These are phyloP conservation scores for Gnomoniopsis sp. DNA, from an alignment of 2,329 filamentous ascomycete species.

Conservation along the genomic window DNA sequence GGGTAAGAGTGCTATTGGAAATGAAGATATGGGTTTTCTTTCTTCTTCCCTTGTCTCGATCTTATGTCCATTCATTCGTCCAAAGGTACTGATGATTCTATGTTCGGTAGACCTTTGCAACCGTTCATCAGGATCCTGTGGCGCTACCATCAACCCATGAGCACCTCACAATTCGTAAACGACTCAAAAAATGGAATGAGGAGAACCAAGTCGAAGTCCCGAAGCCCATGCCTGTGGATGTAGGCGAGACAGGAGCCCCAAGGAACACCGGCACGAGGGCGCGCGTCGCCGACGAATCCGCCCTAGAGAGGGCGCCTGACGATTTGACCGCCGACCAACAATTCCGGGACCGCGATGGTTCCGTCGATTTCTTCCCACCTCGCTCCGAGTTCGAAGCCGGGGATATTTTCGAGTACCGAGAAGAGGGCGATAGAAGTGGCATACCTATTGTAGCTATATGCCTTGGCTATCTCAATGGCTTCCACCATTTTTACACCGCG, in stretches of 20 bases:
- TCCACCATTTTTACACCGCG: conserved; percentile 52
- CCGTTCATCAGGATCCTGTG: conserved; percentile 3
- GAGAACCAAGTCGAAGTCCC: conserved; percentile 29
- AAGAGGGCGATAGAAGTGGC: conserved; percentile 24
- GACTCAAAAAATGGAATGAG: conserved; percentile 38
- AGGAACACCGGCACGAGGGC: conserved; percentile 35
- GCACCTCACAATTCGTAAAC: conserved; percentile 33
- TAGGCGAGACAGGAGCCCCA: conserved; percentile 24
- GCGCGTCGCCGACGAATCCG: conserved; percentile 26
- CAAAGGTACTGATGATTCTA: background rate
- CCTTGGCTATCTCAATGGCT: conserved; percentile 47
- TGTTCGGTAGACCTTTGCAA: conserved; percentile 5
- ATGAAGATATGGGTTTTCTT: no score
- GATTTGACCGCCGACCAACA: conserved; percentile 21
- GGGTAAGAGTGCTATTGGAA: background rate
- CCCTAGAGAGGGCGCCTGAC: conserved; percentile 20
- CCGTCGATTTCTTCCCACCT: conserved; percentile 31
- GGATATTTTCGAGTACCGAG: conserved; percentile 47
- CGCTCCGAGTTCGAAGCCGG: conserved; percentile 35
- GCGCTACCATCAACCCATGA: background rate
- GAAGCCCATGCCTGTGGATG: conserved; percentile 26
- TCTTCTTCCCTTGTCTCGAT: background rate
- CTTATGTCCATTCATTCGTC: background rate
- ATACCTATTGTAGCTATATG: conserved; percentile 50
- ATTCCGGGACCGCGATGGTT: conserved; percentile 34